Percentiles rank a stretch among this genome's conserved stretches.
Evolutionary conservation across 202 grass and related monocot genomes (phyloP).

Genomic region (Dendrocalamus latiflorus): DNA sequence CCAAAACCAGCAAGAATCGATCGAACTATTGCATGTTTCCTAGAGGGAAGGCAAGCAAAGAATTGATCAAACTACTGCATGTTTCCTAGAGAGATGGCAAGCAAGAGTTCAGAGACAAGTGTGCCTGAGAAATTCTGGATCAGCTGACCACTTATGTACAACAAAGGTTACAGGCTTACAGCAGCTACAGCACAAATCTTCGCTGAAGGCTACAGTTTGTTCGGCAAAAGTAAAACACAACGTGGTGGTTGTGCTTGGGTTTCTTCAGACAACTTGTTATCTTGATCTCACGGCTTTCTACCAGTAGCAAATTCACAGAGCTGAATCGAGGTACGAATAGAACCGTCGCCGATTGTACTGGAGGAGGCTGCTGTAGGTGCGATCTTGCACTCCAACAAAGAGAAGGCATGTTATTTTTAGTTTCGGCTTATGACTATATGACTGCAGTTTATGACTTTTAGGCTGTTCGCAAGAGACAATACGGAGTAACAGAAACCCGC

Average conservation of each 20-base stretch:
- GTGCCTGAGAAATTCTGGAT: background rate
- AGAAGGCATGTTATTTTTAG: no score
- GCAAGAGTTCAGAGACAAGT: no score
- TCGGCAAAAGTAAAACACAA: background rate
- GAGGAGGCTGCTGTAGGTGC: constrained; percentile 57
- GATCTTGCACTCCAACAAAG: constrained; percentile 64
- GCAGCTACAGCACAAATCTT: background rate
- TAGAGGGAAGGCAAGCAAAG: no score
- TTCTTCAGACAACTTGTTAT: constrained; percentile 10
- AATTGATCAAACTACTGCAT: no score
- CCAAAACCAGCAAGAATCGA: background rate
- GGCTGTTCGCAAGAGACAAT: no score
- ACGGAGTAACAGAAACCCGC: no score
- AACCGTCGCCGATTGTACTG: constrained; percentile 48
- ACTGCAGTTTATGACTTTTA: no score
- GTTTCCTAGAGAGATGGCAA: no score
- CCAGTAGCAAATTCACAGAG: constrained; percentile 35
- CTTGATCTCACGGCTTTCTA: background rate
- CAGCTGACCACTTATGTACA: background rate
- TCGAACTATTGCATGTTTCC: background rate
- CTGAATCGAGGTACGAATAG: constrained; percentile 57
- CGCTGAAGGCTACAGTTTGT: background rate
- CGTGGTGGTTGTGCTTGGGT: background rate
- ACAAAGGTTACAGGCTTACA: background rate
- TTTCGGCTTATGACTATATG: no score